A percentile compares a stretch with the other conserved stretches of the same genome.
phyloP scores from a whole-genome alignment of 371 early-diverging fungal genomes.

The Funneliformis caledonium region DNA sequence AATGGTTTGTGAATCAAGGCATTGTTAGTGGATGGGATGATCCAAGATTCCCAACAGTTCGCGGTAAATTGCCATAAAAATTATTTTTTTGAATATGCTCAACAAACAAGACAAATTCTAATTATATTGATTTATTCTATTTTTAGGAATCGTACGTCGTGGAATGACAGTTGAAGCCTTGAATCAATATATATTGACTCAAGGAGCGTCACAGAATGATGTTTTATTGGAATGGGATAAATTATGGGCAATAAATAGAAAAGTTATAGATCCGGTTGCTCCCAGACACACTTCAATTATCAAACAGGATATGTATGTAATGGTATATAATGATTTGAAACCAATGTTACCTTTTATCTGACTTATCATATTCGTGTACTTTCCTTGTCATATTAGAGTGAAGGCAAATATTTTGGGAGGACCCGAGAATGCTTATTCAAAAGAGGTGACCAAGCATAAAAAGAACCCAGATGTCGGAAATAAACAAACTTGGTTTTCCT shows the following conservation, averaged over 20 bases:
- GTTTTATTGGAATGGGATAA: conserved; percentile 99
- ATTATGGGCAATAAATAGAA: conserved; percentile 99
- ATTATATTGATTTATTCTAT: not conserved
- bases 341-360: not conserved
- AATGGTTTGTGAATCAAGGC: conserved; percentile 95
- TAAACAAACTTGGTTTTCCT: conserved; percentile 85
- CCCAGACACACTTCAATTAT: conserved; percentile 91
- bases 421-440: conserved; percentile 58
- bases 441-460: conserved; percentile 88
- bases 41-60: conserved; percentile 99
- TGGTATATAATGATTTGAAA: not conserved
- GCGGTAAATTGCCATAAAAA: conserved; percentile 55
- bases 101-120: not conserved
- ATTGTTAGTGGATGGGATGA: conserved; percentile 99
- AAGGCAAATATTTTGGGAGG: conserved; percentile 70
- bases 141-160: conserved; percentile 86
- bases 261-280: conserved; percentile 95
- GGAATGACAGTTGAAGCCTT: conserved; percentile 99
- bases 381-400: conserved; percentile 48
- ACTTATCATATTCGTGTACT: not conserved
- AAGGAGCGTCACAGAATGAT: conserved; percentile 98
- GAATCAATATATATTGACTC: conserved; percentile 97
- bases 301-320: conserved; percentile 60
- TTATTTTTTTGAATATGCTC: not conserved
- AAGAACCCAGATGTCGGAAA: conserved; percentile 94